phyloP scores from a whole-genome alignment of 306 rosid genomes.

The Castanospermum australe region DNA sequence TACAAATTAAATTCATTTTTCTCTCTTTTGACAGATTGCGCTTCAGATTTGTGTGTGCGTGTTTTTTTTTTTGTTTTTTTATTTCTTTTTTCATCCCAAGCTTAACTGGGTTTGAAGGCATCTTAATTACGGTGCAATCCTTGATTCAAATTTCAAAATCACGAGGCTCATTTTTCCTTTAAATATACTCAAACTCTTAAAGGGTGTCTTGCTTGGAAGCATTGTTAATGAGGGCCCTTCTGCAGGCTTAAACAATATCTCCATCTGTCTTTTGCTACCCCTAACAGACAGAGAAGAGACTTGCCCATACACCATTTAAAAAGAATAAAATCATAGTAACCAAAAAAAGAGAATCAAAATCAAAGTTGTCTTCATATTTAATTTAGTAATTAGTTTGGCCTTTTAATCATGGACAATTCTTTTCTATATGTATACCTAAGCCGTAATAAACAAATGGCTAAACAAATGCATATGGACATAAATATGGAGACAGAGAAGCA shows the following conservation, averaged over 20 bases:
- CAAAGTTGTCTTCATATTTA: neutral
- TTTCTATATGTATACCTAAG: neutral
- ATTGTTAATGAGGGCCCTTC: slow-evolving; percentile 43
- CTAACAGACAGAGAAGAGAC: neutral
- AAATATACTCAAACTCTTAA: slow-evolving; percentile 30
- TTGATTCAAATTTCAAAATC: slow-evolving; percentile 36
- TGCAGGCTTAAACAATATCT: slow-evolving; percentile 34
- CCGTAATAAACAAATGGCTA: neutral
- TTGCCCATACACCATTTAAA: slow-evolving; percentile 19
- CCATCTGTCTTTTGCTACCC: slow-evolving; percentile 29
- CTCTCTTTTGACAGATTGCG: neutral
- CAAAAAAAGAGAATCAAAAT: neutral
- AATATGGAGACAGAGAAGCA: neutral
- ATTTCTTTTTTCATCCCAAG: slow-evolving; percentile 15
- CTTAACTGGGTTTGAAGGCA: slow-evolving; percentile 26
- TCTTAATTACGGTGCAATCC: slow-evolving; percentile 20
- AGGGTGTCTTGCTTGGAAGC: slow-evolving; percentile 51
- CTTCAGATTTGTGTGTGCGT: neutral
- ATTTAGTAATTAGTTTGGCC: neutral
- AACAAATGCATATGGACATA: neutral
- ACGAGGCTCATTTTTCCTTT: slow-evolving; percentile 37
- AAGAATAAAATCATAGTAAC: neutral
- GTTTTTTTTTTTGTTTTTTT: too few species aligned
- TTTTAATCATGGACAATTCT: slow-evolving; percentile 20
- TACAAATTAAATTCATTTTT: neutral